Conservation (phyloP, 306 rosid genomes). For the Mimosa bimucronata region DNA sequence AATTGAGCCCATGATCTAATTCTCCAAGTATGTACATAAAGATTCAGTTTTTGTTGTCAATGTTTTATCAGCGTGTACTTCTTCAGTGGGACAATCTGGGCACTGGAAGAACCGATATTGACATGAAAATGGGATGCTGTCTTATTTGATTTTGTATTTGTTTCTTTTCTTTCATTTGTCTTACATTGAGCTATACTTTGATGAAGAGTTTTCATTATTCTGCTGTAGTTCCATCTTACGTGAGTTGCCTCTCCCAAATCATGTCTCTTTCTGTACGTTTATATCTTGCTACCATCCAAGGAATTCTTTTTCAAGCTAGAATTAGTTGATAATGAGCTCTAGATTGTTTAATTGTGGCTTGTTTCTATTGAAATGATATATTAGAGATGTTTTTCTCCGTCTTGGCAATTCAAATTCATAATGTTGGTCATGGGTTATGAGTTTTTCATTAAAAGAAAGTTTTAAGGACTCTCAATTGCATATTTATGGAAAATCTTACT, state of each 20-base stretch:
- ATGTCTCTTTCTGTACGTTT: not conserved
- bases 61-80: slow-evolving; percentile 14
- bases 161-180: slow-evolving; percentile 25
- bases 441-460: not conserved
- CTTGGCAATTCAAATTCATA: slow-evolving; percentile 27
- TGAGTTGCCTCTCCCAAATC: not conserved
- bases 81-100: not conserved
- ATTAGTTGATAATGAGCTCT: slow-evolving; percentile 10
- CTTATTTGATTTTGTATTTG: slow-evolving; percentile 9
- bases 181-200: slow-evolving; percentile 5
- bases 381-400: slow-evolving; percentile 2
- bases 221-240: not conserved
- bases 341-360: not conserved
- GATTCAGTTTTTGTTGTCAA: slow-evolving; percentile 6
- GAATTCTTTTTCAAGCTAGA: slow-evolving; percentile 9
- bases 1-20: not conserved
- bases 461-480: slow-evolving; percentile 3
- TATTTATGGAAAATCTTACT: slow-evolving; percentile 39
- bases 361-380: not conserved
- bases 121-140: slow-evolving; percentile 16
- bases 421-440: slow-evolving; percentile 9
- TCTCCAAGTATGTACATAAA: not conserved
- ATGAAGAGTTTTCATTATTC: not conserved
- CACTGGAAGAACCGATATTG: slow-evolving; percentile 3
- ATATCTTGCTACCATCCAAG: slow-evolving; percentile 1